Conservation (phyloP, 257 asterid species). For the Solanum boliviense region DNA sequence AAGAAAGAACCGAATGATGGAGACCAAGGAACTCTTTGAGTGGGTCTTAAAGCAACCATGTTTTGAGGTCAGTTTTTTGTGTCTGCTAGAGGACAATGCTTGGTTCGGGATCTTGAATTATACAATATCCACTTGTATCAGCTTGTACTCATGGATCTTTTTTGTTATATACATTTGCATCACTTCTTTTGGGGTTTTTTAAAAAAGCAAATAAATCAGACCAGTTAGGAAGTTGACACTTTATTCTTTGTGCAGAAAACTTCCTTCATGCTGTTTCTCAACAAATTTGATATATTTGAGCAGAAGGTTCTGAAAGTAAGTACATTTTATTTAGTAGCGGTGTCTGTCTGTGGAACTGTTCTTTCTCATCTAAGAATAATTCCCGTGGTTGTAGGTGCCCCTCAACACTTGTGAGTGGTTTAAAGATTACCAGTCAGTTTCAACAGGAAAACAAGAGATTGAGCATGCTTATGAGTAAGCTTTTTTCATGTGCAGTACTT, state of each 20-base stretch:
- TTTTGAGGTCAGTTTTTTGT: slow-evolving; percentile 57
- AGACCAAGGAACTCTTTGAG: slow-evolving; percentile 92
- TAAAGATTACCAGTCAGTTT: slow-evolving; percentile 89
- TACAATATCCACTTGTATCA: neutral
- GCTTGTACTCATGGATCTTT: neutral
- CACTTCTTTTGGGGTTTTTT: neutral
- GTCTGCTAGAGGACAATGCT: slow-evolving; percentile 5
- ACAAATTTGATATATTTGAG: slow-evolving; percentile 95
- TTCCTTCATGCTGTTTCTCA: slow-evolving; percentile 92
- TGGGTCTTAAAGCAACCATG: slow-evolving; percentile 98
- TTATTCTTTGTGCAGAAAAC: slow-evolving; percentile 64
- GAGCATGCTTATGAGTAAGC: neutral
- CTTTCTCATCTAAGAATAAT: slow-evolving; percentile 1
- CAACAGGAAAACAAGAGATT: slow-evolving; percentile 84
- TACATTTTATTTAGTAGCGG: neutral
- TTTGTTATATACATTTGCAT: neutral
- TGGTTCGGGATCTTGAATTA: neutral
- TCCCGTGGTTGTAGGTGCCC: slow-evolving; percentile 60
- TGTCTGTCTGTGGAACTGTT: neutral
- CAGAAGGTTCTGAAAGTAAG: slow-evolving; percentile 89
- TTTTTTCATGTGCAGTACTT: slow-evolving; percentile 4
- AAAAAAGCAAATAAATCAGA: neutral
- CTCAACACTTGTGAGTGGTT: slow-evolving; percentile 81
- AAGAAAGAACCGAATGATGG: slow-evolving; percentile 86
- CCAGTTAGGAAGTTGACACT: neutral